Evolutionary conservation across 306 rosid genomes (phyloP).

Genomic region (Quercus variabilis): DNA sequence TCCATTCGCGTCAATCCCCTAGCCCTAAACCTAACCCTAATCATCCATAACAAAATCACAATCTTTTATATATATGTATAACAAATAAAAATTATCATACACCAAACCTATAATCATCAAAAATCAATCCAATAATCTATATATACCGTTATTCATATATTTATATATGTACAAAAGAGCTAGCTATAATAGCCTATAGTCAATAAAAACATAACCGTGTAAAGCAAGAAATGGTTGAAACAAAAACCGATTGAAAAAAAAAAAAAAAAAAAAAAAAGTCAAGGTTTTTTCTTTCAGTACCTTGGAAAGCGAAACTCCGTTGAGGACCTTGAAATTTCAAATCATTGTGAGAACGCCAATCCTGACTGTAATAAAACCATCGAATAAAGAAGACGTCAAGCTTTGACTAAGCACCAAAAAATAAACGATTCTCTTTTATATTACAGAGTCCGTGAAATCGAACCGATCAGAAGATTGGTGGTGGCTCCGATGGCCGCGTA

Average conservation of each 20-base stretch:
- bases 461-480: too few relatives aligned
- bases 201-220: neutral
- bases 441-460: too few relatives aligned
- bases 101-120: conserved; percentile 6
- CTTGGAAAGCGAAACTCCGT: conserved; percentile 47
- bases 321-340: conserved; percentile 1
- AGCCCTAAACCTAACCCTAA: conserved; percentile 45
- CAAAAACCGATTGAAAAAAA: neutral
- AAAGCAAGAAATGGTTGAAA: conserved; percentile 1
- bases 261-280: neutral
- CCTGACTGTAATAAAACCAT: conserved; percentile 10
- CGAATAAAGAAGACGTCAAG: too few relatives aligned
- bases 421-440: too few relatives aligned
- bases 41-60: neutral
- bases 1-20: conserved; percentile 26
- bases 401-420: too few relatives aligned
- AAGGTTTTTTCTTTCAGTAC: neutral
- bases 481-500: too few relatives aligned
- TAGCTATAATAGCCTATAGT: neutral
- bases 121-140: neutral
- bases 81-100: neutral
- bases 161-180: neutral
- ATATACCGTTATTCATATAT: neutral
- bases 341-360: neutral
- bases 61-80: too few relatives aligned